These are phyloP conservation scores for Eremomyces bilateralis DNA, from an alignment of 495 filamentous ascomycete species.

Conservation along the genomic window DNA sequence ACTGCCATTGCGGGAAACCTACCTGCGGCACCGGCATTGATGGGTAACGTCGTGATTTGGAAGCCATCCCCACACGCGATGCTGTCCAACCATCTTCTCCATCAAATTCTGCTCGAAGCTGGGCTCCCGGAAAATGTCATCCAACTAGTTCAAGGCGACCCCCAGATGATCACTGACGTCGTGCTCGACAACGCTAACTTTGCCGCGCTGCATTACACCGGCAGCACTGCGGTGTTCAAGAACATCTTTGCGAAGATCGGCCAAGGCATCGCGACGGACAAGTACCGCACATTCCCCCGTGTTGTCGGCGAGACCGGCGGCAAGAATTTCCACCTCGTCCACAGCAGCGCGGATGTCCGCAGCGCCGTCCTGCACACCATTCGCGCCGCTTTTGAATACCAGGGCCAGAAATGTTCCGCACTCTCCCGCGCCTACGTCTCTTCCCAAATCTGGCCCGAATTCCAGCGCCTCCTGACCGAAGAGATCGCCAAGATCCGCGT, in stretches of 20 bases:
- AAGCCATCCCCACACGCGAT: constrained; percentile 21
- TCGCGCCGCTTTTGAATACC: constrained; percentile 23
- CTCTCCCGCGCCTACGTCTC: constrained; percentile 19
- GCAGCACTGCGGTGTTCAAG: constrained; percentile 21
- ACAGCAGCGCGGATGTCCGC: constrained; percentile 17
- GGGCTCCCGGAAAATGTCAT: constrained; percentile 23
- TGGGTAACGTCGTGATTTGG: constrained; percentile 25
- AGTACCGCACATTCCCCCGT: constrained; percentile 20
- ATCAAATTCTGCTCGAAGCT: constrained; percentile 21
- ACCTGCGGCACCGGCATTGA: constrained; percentile 19
- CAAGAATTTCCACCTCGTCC: constrained; percentile 24
- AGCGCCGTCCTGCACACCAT: constrained; percentile 22
- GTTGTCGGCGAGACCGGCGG: constrained; percentile 24
- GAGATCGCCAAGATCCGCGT: constrained; percentile 19
- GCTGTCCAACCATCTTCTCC: constrained; percentile 21
- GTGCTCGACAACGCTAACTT: constrained; percentile 19
- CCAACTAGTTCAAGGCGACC: constrained; percentile 22
- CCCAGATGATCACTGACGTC: constrained; percentile 19
- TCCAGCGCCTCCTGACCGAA: constrained; percentile 15
- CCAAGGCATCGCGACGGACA: constrained; percentile 15
- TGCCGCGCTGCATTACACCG: constrained; percentile 22
- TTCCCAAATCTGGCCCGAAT: constrained; percentile 16
- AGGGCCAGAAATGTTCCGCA: constrained; percentile 23
- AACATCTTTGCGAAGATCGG: constrained; percentile 20
- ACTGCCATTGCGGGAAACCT: constrained; percentile 23